phyloP scores from a whole-genome alignment of 768 basidiomycete genomes.

The Phlebiopsis gigantea region DNA sequence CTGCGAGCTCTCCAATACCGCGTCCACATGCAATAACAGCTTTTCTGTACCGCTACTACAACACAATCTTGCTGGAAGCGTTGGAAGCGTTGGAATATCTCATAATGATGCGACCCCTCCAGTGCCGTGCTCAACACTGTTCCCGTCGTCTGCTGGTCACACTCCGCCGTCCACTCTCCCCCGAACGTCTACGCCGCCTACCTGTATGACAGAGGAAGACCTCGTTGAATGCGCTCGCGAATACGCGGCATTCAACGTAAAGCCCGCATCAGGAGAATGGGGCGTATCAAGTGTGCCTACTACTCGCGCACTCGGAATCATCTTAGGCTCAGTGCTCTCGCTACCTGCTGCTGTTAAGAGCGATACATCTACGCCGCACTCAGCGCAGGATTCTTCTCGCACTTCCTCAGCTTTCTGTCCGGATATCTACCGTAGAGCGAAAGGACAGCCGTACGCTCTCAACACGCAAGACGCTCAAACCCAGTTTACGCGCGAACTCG shows the following conservation, averaged over 20 bases:
- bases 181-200: neutral
- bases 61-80: too few relatives aligned
- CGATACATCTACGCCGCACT: neutral
- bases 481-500: conserved; percentile 3
- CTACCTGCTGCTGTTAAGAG: too few relatives aligned
- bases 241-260: neutral
- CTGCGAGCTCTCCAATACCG: too few relatives aligned
- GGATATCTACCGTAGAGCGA: neutral
- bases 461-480: conserved; percentile 2
- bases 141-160: conserved; percentile 8
- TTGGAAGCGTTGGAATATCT: neutral
- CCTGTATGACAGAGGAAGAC: neutral
- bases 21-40: too few relatives aligned
- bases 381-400: neutral
- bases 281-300: neutral
- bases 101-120: neutral
- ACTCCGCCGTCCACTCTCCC: conserved; percentile 1
- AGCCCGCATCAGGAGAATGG: neutral
- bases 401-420: neutral
- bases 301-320: neutral
- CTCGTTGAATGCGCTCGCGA: neutral
- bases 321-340: neutral
- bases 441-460: neutral
- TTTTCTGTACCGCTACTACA: too few relatives aligned
- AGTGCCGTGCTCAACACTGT: conserved; percentile 14